These are phyloP conservation scores for Psilocybe tampanensis DNA, from an alignment of 768 basidiomycete species.

Conservation along the genomic window DNA sequence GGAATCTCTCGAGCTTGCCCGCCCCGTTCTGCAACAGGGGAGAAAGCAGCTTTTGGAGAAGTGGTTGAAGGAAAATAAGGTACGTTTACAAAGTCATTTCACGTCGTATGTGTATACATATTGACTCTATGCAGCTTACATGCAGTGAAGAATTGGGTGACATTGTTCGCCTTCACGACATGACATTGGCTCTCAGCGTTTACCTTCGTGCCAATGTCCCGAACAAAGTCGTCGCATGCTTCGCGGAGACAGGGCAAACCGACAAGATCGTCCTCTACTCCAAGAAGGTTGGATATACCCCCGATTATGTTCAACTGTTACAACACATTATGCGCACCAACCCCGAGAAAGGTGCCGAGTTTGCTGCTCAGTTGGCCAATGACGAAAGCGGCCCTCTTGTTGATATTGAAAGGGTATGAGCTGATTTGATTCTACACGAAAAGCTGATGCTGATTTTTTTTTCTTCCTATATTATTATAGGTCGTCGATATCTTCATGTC, in stretches of 20 bases:
- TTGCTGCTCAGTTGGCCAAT: conserved; percentile 92
- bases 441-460: background rate
- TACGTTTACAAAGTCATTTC: conserved; percentile 24
- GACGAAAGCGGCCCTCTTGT: conserved; percentile 92
- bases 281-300: conserved; percentile 93
- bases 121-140: conserved; percentile 63
- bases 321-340: conserved; percentile 97
- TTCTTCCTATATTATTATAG: conserved; percentile 40
- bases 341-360: conserved; percentile 98
- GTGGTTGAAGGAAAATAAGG: conserved; percentile 99
- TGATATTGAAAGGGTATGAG: conserved; percentile 80
- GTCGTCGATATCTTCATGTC: conserved; percentile 99
- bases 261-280: conserved; percentile 98
- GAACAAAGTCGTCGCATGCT: conserved; percentile 98
- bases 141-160: conserved; percentile 99
- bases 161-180: conserved; percentile 91
- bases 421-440: conserved; percentile 21
- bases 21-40: conserved; percentile 94
- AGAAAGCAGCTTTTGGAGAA: conserved; percentile 97
- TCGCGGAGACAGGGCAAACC: conserved; percentile 97
- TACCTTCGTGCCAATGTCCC: conserved; percentile 98
- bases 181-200: conserved; percentile 96
- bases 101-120: background rate
- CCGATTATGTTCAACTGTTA: conserved; percentile 89
- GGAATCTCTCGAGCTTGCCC: conserved; percentile 93